These are phyloP conservation scores for Zygosaccharomyces kombuchaensis DNA, from an alignment of 805 yeast species.

Conservation along the genomic window DNA sequence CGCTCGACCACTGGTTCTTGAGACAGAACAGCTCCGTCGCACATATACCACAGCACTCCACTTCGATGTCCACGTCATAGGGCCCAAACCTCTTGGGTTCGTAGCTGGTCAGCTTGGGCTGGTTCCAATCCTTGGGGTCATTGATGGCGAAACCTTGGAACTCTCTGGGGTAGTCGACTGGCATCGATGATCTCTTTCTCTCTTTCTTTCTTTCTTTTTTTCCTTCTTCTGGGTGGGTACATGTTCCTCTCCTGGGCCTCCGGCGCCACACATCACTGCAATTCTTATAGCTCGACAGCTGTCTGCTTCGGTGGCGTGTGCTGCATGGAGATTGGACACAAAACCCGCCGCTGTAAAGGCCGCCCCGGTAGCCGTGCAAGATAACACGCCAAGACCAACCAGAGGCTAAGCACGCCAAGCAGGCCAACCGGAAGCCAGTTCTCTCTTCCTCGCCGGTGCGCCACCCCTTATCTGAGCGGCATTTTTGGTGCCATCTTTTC, in stretches of 20 bases:
- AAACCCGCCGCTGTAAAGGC: no score
- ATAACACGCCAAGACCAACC: no score
- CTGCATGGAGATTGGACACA: background rate
- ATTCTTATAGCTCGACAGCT: background rate
- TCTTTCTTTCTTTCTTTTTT: no score
- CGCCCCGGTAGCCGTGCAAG: no score
- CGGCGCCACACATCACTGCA: no score
- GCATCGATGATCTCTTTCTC: background rate
- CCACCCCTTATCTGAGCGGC: no score
- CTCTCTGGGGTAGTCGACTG: slow-evolving; percentile 34
- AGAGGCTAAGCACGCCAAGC: no score
- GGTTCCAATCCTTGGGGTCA: slow-evolving; percentile 49
- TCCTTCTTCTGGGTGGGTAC: no score
- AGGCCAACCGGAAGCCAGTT: no score
- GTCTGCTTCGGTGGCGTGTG: background rate
- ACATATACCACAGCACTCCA: slow-evolving; percentile 62
- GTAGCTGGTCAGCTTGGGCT: slow-evolving; percentile 49
- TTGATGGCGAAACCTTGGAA: slow-evolving; percentile 59
- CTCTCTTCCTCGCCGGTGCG: no score
- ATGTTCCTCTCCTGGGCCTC: background rate
- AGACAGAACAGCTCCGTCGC: slow-evolving; percentile 47
- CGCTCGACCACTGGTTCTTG: slow-evolving; percentile 24
- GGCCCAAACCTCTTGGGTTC: slow-evolving; percentile 45
- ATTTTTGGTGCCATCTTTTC: no score
- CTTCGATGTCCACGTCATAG: slow-evolving; percentile 51